Conservation (phyloP, 2,329 filamentous ascomycete genomes). For the Phyllosticta capitalensis region DNA sequence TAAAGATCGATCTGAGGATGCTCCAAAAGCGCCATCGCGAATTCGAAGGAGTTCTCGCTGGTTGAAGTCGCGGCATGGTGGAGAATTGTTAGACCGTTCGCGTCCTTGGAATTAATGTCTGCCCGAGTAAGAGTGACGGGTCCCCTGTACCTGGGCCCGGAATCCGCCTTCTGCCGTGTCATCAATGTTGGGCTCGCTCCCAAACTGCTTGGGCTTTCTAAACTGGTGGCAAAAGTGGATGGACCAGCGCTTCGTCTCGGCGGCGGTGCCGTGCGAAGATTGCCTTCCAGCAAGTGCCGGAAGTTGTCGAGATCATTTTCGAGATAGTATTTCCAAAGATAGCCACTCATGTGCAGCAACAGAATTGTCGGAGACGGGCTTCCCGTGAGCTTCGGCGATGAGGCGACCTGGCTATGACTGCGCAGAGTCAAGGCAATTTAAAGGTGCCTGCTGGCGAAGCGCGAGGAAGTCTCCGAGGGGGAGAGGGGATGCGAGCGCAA, state of each 20-base stretch:
- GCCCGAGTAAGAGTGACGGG: constrained; percentile 40
- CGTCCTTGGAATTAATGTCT: constrained; percentile 79
- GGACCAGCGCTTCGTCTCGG: constrained; percentile 33
- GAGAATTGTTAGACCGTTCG: constrained; percentile 70
- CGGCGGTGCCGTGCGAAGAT: constrained; percentile 43
- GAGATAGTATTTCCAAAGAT: constrained; percentile 93
- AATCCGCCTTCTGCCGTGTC: constrained; percentile 25
- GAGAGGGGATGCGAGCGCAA: constrained; percentile 2
- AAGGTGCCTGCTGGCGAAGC: constrained; percentile 54
- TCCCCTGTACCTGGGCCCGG: constrained; percentile 20
- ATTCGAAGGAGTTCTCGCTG: constrained; percentile 57
- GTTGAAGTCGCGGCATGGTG: constrained; percentile 75
- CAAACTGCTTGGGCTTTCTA: constrained; percentile 34
- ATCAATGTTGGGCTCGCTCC: constrained; percentile 36
- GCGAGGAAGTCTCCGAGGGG: constrained; percentile 33
- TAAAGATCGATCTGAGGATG: constrained; percentile 81
- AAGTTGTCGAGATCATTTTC: constrained; percentile 97
- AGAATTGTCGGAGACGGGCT: constrained; percentile 21
- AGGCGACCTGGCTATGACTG: constrained; percentile 82
- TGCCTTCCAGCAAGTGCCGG: constrained; percentile 72
- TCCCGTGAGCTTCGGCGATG: constrained; percentile 44
- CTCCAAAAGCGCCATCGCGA: constrained; percentile 70
- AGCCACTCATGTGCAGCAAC: constrained; percentile 72
- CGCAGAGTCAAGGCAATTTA: constrained; percentile 80
- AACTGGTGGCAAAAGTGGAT: constrained; percentile 2